Conservation (phyloP, 1,284 basidiomycete genomes). For the Mycosarcoma maydis region DNA sequence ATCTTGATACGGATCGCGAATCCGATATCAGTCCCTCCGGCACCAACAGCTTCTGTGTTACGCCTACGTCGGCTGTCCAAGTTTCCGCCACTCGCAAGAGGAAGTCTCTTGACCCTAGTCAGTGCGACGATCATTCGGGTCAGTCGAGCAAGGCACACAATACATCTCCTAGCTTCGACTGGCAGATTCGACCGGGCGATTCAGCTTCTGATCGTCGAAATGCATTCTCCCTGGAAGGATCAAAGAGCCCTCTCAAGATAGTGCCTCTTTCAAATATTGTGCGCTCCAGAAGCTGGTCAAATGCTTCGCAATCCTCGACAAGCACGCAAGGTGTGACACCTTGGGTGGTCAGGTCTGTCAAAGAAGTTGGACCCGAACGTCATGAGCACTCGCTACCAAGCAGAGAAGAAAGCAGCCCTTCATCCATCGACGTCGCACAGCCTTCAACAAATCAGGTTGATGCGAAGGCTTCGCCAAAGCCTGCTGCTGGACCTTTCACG, state of each 20-base stretch:
- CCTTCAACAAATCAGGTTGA: not conserved
- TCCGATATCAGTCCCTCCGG: slow-evolving; percentile 14
- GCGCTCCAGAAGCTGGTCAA: slow-evolving; percentile 16
- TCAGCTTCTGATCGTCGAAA: not conserved
- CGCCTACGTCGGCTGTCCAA: not conserved
- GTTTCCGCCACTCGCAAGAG: not conserved
- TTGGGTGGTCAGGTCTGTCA: not conserved
- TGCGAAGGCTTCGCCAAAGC: not conserved
- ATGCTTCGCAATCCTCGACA: slow-evolving; percentile 3
- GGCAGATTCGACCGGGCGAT: not conserved
- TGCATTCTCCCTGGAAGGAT: not conserved
- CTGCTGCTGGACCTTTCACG: not conserved
- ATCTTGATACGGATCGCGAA: slow-evolving; percentile 20
- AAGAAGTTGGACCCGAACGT: not conserved
- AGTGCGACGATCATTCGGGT: not conserved
- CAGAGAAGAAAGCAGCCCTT: not conserved
- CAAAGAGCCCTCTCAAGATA: slow-evolving; percentile 3
- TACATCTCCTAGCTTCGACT: not conserved
- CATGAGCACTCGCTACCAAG: not conserved
- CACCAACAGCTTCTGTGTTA: not conserved
- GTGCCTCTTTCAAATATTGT: slow-evolving; percentile 23
- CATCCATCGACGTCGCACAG: not conserved
- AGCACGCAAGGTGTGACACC: not conserved
- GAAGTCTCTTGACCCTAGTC: not conserved
- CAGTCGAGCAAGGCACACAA: not conserved